Base-by-base conservation (phyloP, 2,329 filamentous ascomycete species). In the Beauveria bassiana region DNA sequence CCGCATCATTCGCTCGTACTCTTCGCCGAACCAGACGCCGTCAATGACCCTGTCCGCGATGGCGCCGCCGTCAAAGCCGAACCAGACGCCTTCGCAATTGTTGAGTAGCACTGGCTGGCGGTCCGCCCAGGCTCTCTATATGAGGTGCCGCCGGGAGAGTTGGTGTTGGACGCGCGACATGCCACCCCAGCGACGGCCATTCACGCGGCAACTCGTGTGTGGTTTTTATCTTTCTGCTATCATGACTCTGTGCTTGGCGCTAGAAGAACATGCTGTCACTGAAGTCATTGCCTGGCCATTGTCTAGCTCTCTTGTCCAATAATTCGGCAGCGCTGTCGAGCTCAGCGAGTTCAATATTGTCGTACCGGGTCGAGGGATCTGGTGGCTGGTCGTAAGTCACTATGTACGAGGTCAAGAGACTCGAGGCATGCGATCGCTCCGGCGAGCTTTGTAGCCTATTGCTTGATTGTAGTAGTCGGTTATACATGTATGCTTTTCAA, bases 31-130 rank as follows among this genome's bases (percentile, higher is more conserved):
- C 24, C 24, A 26, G 24, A 26, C 1, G 24, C 24, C 24, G 24
- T 26, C 24, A 26, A 85, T 79, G 0, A 88, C 84, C 0, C 88
- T 74, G 0, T 75, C 73, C 24, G 83, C 79, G 28, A 88, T 78
- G 0, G 77, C 80, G 16, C 74, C 79, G 51, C 82, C 74, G 65
- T 87, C 83, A 68, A 80, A 83, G 64, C 85, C 70, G 65, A 85
- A 86, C 12, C 77, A 77, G 0, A 86, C 73, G 0, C 84, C 85
- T 68, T 88, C 86, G 85, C 86, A 88, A 40, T 83, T 86, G 68
- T 88, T 88, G n/a, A 88, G 76, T 45, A 88, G 70, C 0, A 80
- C 75, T 0, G 84, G 85, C 0, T 79, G 79, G 64, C 78, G 71
- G 16, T 75, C 74, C 9, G 78, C 84, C 63, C 80, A 79, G 62